These are phyloP conservation scores for Pythium dissotocum DNA, from an alignment of 352 stramenopile genomes.

Conservation along the genomic window DNA sequence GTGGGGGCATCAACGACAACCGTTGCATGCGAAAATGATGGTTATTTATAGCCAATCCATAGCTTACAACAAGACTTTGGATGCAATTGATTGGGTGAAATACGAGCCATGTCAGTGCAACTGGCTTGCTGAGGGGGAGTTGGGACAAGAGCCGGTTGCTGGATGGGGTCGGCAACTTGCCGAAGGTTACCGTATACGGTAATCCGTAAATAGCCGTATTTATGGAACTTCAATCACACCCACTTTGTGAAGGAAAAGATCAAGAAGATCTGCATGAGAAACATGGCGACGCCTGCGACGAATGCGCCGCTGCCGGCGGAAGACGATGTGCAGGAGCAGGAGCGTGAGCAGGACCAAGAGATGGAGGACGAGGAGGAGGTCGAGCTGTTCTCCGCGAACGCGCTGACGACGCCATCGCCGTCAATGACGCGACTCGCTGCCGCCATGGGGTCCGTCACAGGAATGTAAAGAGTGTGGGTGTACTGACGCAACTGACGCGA, in stretches of 20 bases:
- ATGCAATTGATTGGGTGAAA: background rate
- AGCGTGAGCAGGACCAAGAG: background rate
- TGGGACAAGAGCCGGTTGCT: background rate
- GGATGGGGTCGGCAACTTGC: background rate
- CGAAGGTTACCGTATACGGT: no score
- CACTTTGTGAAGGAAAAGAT: no score
- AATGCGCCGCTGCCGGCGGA: background rate
- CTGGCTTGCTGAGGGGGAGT: background rate
- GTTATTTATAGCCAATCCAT: background rate
- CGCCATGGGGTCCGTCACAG: background rate
- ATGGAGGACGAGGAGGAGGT: conserved; percentile 21
- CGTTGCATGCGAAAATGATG: background rate
- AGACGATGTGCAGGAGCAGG: conserved; percentile 8
- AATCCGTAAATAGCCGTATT: conserved; percentile 2
- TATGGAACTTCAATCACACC: conserved; percentile 5
- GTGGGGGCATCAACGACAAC: background rate
- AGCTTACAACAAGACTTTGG: background rate
- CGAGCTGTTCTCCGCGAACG: conserved; percentile 20
- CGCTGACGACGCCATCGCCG: conserved; percentile 9
- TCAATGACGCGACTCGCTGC: conserved; percentile 7
- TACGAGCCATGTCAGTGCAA: background rate
- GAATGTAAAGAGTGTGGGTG: background rate
- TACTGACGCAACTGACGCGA: background rate
- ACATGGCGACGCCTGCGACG: conserved; percentile 6
- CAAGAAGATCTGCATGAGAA: background rate